Base-by-base conservation (phyloP, 2,329 filamentous ascomycete species). In the Fusarium xylarioides region DNA sequence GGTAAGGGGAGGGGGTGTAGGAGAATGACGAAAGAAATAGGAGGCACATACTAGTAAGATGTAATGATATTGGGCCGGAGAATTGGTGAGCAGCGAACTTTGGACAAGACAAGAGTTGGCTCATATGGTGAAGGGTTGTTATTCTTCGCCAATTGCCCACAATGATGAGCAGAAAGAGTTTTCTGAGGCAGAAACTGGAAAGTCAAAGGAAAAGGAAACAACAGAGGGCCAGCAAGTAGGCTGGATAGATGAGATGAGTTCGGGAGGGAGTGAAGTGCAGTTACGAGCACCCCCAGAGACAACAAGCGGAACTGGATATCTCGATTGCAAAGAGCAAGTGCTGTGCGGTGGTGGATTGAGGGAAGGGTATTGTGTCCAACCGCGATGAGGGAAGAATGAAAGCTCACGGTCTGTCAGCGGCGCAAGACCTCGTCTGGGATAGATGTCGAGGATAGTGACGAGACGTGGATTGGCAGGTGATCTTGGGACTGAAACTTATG, bases 241-340 rank as follows among this genome's bases (percentile, higher is more conserved):
- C 47, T 40, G 34, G 54, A 61, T 50, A 54, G 61, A 71, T 68
- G 66, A 53, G 50, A 63, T 59, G 60, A 63, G 50, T 43, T 59
- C 59, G 56, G 44, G 70, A 69, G 71, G 49, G 57, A 71, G 70
- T 56, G 70, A 60, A 65, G 61, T 58, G 47, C 55, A 66, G 59
- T 59, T 67, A 74, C 64, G 63, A 68, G 54, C 66, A 74, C 70
- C 63, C 73, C 66, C 54, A 64, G 53, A 65, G 63, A 37, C 62
- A 53, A 70, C 23, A 71, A 54, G 43, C 44, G 46, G 52, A 64
- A 74, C 75, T 70, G 73, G 64, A 76, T 78, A 78, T 78, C 75
- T 76, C 76, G 73, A 78, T 76, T 73, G 63, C 57, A 59, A 60
- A 68, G 66, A 64, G 66, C 55, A 66, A 56, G 58, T 64, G 43